Evolutionary conservation across 139 green algal genomes (phyloP).

Genomic region (Haematococcus lacustris): DNA sequence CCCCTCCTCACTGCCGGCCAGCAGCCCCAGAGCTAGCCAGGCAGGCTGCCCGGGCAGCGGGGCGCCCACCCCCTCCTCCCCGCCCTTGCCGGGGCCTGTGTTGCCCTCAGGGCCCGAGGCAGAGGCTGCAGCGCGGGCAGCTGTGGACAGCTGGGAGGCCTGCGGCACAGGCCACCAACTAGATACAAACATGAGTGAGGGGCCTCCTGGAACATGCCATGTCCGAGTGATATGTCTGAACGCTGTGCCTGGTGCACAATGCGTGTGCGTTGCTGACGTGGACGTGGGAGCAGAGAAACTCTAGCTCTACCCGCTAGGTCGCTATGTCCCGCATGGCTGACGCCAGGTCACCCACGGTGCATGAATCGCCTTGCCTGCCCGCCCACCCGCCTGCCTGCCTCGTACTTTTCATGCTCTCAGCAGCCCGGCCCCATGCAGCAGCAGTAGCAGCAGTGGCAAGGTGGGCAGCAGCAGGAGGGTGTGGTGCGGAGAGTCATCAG

Average conservation of each 20-base stretch:
- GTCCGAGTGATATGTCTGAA: neutral
- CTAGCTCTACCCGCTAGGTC: no score
- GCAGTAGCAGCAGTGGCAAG: neutral
- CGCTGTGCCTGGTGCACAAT: no score
- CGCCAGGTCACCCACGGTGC: no score
- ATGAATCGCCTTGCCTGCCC: no score
- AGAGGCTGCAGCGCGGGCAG: neutral
- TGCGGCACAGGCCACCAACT: neutral
- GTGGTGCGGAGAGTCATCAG: neutral
- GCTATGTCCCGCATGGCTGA: no score
- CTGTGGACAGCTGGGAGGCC: neutral
- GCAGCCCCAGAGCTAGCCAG: slow-evolving; percentile 12
- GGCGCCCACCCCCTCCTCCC: neutral
- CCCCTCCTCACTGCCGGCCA: slow-evolving; percentile 11
- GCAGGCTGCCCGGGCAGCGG: slow-evolving; percentile 6
- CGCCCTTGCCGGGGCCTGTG: neutral
- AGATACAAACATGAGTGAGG: neutral
- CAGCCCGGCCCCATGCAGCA: no score
- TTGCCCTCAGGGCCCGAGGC: neutral
- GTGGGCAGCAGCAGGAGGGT: neutral
- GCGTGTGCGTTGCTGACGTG: no score
- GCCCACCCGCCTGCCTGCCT: no score
- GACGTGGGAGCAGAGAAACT: no score
- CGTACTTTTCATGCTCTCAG: no score
- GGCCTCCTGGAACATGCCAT: neutral